Evolutionary conservation across 1,284 basidiomycete species (phyloP).

Genomic region (Pseudozyma tsukubaensis): DNA sequence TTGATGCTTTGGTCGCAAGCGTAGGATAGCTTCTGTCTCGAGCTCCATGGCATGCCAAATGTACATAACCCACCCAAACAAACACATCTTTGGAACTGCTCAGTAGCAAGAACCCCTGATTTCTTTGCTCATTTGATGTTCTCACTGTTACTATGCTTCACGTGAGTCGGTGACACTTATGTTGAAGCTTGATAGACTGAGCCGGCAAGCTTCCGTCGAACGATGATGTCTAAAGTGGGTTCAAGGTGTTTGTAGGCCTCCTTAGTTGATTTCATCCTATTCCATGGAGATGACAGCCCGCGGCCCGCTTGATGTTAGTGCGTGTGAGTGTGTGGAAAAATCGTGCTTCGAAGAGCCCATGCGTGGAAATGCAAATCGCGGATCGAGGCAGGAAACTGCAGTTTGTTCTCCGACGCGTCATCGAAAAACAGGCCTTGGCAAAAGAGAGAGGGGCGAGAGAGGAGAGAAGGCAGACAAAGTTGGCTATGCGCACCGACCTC

Average conservation of each 20-base stretch:
- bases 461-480: no score
- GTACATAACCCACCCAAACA: no score
- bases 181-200: background rate
- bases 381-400: background rate
- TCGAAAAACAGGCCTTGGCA: background rate
- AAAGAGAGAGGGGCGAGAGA: background rate
- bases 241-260: background rate
- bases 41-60: no score
- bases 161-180: background rate
- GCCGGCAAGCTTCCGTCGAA: no score
- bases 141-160: background rate
- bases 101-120: background rate
- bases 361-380: background rate
- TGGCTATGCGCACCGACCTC: no score
- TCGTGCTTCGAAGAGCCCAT: background rate
- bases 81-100: no score
- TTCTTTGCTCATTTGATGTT: background rate
- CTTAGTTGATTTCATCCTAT: background rate
- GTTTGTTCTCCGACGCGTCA: constrained; percentile 5
- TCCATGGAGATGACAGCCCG: background rate
- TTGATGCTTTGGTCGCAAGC: background rate
- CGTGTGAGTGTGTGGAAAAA: no score
- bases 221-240: background rate
- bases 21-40: background rate
- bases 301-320: no score